A percentile compares a stretch with the other conserved stretches of the same genome.
Conservation (phyloP, 345 rosid species). For the Leavenworthia alabamica region DNA sequence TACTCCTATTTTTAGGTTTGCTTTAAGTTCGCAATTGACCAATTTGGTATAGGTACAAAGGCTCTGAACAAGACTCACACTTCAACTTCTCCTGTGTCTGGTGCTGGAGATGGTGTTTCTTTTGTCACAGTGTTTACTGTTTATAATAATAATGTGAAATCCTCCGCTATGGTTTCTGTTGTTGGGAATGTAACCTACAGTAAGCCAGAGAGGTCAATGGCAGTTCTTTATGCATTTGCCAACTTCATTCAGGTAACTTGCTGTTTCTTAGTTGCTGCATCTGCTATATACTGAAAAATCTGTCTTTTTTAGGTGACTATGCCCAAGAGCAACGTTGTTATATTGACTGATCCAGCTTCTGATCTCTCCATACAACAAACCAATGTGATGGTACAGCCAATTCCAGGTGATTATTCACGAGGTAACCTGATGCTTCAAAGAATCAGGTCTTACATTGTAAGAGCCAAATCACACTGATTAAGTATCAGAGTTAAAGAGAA, state of each 20-base stretch:
- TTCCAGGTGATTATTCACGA: constrained; percentile 75
- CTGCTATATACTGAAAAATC: constrained; percentile 30
- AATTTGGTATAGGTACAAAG: constrained; percentile 59
- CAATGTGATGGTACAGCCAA: constrained; percentile 53
- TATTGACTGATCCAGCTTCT: constrained; percentile 85
- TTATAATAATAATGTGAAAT: constrained; percentile 43
- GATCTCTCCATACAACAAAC: constrained; percentile 47
- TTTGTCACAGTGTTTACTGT: constrained; percentile 55
- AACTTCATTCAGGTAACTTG: constrained; percentile 65
- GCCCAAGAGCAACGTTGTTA: constrained; percentile 63
- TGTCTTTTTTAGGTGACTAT: constrained; percentile 56
- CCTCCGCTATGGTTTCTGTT: constrained; percentile 36
- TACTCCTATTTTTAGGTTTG: neutral
- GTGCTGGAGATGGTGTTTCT: constrained; percentile 38
- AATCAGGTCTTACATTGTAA: constrained; percentile 92
- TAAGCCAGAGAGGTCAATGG: constrained; percentile 66
- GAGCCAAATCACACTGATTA: too few relatives aligned
- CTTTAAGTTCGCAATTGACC: too few relatives aligned
- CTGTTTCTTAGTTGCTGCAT: constrained; percentile 26
- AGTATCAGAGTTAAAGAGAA: neutral
- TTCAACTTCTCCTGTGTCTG: constrained; percentile 29
- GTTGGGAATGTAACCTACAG: constrained; percentile 69
- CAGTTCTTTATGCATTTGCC: constrained; percentile 57
- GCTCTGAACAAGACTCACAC: constrained; percentile 60
- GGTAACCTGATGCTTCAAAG: constrained; percentile 95